A percentile compares a stretch with the other conserved stretches of the same genome.
Evolutionary conservation across 75 land plant species (phyloP).

Genomic region (Pinus taeda): DNA sequence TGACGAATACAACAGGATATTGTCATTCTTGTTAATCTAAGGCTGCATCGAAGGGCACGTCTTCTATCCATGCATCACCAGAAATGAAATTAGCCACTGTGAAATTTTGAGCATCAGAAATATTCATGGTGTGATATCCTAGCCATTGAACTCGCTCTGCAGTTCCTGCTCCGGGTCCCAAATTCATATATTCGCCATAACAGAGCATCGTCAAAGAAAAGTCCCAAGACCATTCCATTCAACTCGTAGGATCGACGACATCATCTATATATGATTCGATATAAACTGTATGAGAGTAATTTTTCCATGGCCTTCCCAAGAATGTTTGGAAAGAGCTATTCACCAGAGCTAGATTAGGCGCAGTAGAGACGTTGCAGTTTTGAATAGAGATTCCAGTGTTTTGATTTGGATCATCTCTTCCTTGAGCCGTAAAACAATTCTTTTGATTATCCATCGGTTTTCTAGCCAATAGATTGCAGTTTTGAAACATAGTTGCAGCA

Average conservation of each 20-base stretch:
- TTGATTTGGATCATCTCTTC: slow-evolving; percentile 28
- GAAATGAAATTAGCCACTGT: neutral
- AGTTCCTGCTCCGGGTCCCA: neutral
- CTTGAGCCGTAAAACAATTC: slow-evolving; percentile 34
- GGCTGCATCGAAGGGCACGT: neutral
- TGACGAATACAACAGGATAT: too few relatives aligned
- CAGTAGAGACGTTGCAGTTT: slow-evolving; percentile 2
- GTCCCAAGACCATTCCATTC: slow-evolving; percentile 19
- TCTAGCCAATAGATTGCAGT: neutral
- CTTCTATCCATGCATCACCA: neutral
- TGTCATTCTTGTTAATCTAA: too few relatives aligned
- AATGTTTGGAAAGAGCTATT: too few relatives aligned
- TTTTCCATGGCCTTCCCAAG: too few relatives aligned
- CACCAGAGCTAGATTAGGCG: too few relatives aligned
- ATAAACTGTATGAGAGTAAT: neutral
- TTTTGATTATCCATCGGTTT: neutral
- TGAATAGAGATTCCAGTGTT: slow-evolving; percentile 13
- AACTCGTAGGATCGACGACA: slow-evolving; percentile 13
- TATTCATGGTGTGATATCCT: slow-evolving; percentile 2
- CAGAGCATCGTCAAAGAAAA: slow-evolving; percentile 15
- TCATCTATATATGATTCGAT: neutral
- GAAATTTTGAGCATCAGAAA: neutral
- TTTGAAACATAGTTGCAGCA: too few relatives aligned
- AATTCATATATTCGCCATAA: slow-evolving; percentile 4
- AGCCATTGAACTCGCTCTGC: neutral